Percentiles rank a stretch among this genome's conserved stretches.
Evolutionary conservation across 1,139 yeast species (phyloP).

Genomic region (Petasospora rhodanensis): DNA sequence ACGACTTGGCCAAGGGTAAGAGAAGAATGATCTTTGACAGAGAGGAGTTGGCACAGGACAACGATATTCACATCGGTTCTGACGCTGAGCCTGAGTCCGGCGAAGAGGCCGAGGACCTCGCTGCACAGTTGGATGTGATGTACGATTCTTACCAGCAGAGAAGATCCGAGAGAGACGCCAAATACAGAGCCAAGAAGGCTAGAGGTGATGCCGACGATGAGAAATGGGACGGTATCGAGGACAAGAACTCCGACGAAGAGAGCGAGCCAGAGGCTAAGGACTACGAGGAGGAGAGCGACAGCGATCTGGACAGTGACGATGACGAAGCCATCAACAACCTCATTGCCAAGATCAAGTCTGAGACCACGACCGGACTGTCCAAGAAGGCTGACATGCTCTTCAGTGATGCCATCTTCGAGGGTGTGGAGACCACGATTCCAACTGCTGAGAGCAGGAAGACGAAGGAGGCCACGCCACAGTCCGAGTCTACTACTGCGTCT

Average conservation of each 20-base stretch:
- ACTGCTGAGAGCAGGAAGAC: constrained; percentile 6
- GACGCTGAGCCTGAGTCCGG: constrained; percentile 45
- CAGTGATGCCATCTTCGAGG: constrained; percentile 72
- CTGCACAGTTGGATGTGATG: constrained; percentile 78
- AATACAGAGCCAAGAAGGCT: constrained; percentile 70
- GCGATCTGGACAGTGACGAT: constrained; percentile 52
- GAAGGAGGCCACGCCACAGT: constrained; percentile 13
- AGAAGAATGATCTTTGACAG: constrained; percentile 67
- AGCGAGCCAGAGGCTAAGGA: constrained; percentile 29
- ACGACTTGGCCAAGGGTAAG: constrained; percentile 74
- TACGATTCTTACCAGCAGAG: constrained; percentile 69
- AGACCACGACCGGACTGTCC: constrained; percentile 53
- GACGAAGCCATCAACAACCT: constrained; percentile 67
- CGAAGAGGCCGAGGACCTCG: constrained; percentile 70
- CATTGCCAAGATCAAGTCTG: constrained; percentile 51
- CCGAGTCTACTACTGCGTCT: constrained; percentile 22
- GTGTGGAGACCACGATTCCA: constrained; percentile 33
- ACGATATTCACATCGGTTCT: constrained; percentile 44
- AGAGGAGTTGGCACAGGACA: constrained; percentile 49
- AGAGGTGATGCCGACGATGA: constrained; percentile 79
- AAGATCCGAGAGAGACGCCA: constrained; percentile 75
- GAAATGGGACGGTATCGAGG: constrained; percentile 82
- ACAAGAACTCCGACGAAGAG: constrained; percentile 37
- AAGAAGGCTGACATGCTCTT: constrained; percentile 72
- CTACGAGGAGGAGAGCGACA: constrained; percentile 38